Base-by-base conservation (phyloP, 176 grass and related monocot genomes). In the Triticum turgidum region DNA sequence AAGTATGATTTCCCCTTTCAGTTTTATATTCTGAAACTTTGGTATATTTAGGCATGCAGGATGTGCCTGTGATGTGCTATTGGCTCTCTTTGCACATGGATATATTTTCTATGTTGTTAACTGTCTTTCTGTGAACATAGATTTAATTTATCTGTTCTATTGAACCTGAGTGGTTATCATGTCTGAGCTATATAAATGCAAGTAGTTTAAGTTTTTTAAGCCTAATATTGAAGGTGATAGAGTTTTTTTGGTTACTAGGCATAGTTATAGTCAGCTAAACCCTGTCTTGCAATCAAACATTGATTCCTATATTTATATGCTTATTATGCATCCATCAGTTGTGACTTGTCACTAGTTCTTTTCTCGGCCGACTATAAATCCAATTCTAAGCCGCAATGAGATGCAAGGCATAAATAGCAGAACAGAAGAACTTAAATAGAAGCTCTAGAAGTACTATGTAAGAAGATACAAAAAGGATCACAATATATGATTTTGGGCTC, bases 11-110 rank as follows among this genome's bases (percentile, higher is more conserved):
- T 15, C 17, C 9, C 25, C 20, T 72, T 27, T 38, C 51, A 71
- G 13, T 73, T 38, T 33, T 83, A 73, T 83, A 20, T 37, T 83
- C 13, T 83, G 21, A 83, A 83, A 59, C 67, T 59, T 59, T 7
- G 44, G 7, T 18, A 15, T 61, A 73, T 42, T 83, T 73, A 61
- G 27, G 12, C 34, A 49, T 70, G 11, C 47, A 61, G 52, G 49
- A 61, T 58, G 12, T 83, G 21, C 29, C 25, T 59, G 4, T 17
- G 34, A 11, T 0, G n/a, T 62, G 32, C 39, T 73, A 72, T 83
- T 25, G 9, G 52, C 18, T 24, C 17, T 83, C 14, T 73, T 37
- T 81, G 35, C 20, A 29, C 14, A 82, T 49, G 73, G 29, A 80
- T 80, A 32, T 25, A 6, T 71, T 11, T 80, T 5, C 79, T 69